Evolutionary conservation across 1,284 basidiomycete genomes (phyloP).

Genomic region (Meripilus lineatus): DNA sequence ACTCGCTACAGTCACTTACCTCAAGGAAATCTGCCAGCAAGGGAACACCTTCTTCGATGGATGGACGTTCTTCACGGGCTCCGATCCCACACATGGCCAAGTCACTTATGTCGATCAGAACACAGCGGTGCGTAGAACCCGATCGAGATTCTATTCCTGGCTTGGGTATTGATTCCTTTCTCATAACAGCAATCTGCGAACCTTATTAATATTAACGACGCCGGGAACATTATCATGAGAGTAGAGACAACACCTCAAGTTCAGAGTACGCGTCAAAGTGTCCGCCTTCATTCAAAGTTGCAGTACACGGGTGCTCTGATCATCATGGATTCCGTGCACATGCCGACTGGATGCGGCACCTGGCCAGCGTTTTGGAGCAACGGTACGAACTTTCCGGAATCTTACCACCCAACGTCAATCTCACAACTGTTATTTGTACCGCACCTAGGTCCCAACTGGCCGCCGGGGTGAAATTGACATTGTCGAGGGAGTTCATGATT

Average conservation of each 20-base stretch:
- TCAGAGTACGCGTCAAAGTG: slow-evolving; percentile 58
- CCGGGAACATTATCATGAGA: slow-evolving; percentile 75
- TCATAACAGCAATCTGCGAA: slow-evolving; percentile 40
- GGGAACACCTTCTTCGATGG: slow-evolving; percentile 74
- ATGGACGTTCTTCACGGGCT: slow-evolving; percentile 68
- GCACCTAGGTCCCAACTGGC: slow-evolving; percentile 62
- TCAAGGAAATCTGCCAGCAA: slow-evolving; percentile 32
- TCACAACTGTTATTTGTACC: background rate
- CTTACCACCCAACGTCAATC: background rate
- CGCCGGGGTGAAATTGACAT: slow-evolving; percentile 83
- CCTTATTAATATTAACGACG: slow-evolving; percentile 55
- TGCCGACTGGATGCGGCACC: slow-evolving; percentile 86
- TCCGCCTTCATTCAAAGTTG: slow-evolving; percentile 69
- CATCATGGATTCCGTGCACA: slow-evolving; percentile 82
- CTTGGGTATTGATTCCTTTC: slow-evolving; percentile 2
- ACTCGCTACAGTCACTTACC: background rate
- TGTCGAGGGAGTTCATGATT: slow-evolving; percentile 76
- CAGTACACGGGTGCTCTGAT: slow-evolving; percentile 67
- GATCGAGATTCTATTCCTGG: slow-evolving; percentile 10
- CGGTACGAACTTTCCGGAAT: slow-evolving; percentile 23
- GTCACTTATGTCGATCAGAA: slow-evolving; percentile 53
- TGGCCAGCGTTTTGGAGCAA: slow-evolving; percentile 71
- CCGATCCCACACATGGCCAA: slow-evolving; percentile 79
- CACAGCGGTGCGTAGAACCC: slow-evolving; percentile 44
- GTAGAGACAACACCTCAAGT: slow-evolving; percentile 79